Evolutionary conservation across 176 grass and related monocot species (phyloP).

Genomic region (Carex pumila): DNA sequence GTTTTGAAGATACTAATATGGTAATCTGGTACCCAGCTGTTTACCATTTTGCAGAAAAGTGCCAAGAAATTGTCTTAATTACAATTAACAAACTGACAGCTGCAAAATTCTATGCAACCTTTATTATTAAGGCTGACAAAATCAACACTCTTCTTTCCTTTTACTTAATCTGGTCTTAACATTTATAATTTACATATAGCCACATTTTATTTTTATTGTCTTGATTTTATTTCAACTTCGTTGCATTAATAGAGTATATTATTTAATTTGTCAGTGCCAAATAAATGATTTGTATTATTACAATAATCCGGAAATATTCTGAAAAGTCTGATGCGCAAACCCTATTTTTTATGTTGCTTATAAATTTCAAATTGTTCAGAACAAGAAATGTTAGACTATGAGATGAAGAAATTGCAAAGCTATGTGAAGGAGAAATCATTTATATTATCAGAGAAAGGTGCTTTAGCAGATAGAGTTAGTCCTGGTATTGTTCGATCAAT

Average conservation of each 20-base stretch:
- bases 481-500: constrained; percentile 18
- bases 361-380: constrained; percentile 30
- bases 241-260: neutral
- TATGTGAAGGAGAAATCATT: constrained; percentile 74
- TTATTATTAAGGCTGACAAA: neutral
- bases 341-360: neutral
- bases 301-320: neutral
- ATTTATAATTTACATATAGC: neutral
- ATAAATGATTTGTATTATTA: neutral
- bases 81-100: neutral
- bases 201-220: neutral
- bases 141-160: neutral
- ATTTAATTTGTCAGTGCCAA: neutral
- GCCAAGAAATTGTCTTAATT: neutral
- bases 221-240: neutral
- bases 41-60: neutral
- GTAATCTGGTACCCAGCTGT: neutral
- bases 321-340: neutral
- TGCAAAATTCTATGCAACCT: neutral
- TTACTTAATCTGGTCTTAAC: neutral
- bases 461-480: constrained; percentile 50
- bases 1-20: neutral
- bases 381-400: constrained; percentile 54
- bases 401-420: constrained; percentile 74
- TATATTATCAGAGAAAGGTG: constrained; percentile 65